phyloP scores from a whole-genome alignment of 192 early-diverging fungal genomes.

The Podila epicladia region DNA sequence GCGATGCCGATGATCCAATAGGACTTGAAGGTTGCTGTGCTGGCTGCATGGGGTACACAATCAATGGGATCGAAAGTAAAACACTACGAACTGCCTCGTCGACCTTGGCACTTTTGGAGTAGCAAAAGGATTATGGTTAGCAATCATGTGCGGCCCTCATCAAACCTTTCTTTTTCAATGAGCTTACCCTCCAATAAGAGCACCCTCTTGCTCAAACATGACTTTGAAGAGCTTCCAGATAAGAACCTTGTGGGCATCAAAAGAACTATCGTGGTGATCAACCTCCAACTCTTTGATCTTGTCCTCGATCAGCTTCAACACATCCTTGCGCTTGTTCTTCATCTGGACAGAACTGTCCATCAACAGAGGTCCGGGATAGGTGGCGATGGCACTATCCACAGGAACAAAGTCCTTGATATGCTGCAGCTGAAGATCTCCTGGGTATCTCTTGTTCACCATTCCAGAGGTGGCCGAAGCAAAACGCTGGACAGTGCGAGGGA shows the following conservation, averaged over 20 bases:
- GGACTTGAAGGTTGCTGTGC: constrained; percentile 52
- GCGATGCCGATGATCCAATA: constrained; percentile 17
- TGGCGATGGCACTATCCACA: constrained; percentile 29
- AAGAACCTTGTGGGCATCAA: constrained; percentile 46
- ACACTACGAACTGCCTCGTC: constrained; percentile 59
- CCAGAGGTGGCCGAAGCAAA: constrained; percentile 25
- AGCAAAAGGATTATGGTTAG: too few species aligned
- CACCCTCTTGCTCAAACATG: constrained; percentile 72
- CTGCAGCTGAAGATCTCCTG: constrained; percentile 60
- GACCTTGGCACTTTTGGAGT: constrained; percentile 49
- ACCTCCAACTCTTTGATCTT: constrained; percentile 34
- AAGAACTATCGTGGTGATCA: constrained; percentile 14
- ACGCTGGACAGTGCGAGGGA: constrained; percentile 68
- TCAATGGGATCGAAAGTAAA: constrained; percentile 49
- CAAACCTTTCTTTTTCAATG: too few species aligned
- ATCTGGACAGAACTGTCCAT: constrained; percentile 55
- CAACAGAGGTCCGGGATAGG: constrained; percentile 68
- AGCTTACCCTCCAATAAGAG: constrained; percentile 63
- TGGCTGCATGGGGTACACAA: constrained; percentile 41
- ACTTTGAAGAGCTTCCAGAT: constrained; percentile 72
- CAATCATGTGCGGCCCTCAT: too few species aligned
- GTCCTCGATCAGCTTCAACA: constrained; percentile 51
- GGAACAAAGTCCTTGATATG: constrained; percentile 57
- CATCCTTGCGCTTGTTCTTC: constrained; percentile 62
- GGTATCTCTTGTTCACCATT: constrained; percentile 49